A percentile compares a stretch with the other conserved stretches of the same genome.
phyloP scores from a whole-genome alignment of 192 early-diverging fungal genomes.

The Entrophospora sp. region DNA sequence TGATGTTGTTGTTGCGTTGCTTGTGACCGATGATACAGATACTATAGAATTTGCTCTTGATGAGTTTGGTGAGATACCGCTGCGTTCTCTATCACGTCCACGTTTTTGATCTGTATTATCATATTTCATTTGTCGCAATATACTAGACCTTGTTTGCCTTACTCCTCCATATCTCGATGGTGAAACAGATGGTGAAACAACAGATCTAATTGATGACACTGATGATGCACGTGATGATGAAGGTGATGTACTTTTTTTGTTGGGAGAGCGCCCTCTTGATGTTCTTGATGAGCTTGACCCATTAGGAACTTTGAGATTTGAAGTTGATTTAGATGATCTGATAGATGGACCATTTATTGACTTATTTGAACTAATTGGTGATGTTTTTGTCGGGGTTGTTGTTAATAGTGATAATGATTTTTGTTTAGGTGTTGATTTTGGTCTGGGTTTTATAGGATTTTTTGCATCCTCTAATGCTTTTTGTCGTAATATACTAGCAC shows the following conservation, averaged over 20 bases:
- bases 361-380: neutral
- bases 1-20: neutral
- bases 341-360: neutral
- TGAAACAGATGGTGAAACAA: conserved; percentile 11
- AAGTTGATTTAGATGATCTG: neutral
- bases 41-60: conserved; percentile 18
- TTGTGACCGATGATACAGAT: conserved; percentile 13
- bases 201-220: neutral
- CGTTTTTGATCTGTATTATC: conserved; percentile 17
- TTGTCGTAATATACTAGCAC: conserved; percentile 21
- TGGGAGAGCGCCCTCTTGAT: conserved; percentile 3
- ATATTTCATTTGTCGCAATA: conserved; percentile 18
- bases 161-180: conserved; percentile 10
- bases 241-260: neutral
- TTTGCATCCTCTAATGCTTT: conserved; percentile 17
- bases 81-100: conserved; percentile 1
- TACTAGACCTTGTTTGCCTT: conserved; percentile 18
- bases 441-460: conserved; percentile 13
- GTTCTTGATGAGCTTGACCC: neutral
- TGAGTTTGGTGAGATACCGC: neutral
- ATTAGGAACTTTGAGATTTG: conserved; percentile 1
- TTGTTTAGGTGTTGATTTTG: neutral
- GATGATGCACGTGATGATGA: conserved; percentile 16
- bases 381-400: neutral
- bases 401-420: neutral